phyloP scores from a whole-genome alignment of 495 filamentous ascomycete genomes.

The Neohortaea acidophila region DNA sequence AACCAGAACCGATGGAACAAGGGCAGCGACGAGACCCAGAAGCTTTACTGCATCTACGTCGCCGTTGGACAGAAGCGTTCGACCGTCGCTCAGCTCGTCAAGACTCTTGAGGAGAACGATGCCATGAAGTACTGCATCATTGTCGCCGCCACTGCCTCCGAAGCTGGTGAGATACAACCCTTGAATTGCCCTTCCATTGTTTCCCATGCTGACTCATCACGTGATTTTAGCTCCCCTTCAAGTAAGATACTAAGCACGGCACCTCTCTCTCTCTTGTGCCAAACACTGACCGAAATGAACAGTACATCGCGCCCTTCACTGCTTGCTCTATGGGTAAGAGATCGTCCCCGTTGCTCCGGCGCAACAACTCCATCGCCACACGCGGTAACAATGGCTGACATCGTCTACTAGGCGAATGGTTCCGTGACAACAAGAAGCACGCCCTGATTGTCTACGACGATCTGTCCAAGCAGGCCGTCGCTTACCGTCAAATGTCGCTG shows the following conservation, averaged over 20 bases:
- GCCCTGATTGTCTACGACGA: slow-evolving; percentile 90
- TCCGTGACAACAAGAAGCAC: slow-evolving; percentile 86
- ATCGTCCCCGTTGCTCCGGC: no score
- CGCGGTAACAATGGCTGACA: no score
- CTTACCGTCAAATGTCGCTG: slow-evolving; percentile 99
- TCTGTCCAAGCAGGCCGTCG: slow-evolving; percentile 93
- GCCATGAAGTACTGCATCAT: slow-evolving; percentile 97
- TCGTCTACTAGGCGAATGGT: slow-evolving; percentile 61
- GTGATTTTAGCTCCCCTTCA: neutral
- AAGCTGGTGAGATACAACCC: slow-evolving; percentile 51
- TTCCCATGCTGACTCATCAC: neutral
- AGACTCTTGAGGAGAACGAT: slow-evolving; percentile 99
- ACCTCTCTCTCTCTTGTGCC: neutral
- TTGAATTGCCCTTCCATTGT: neutral
- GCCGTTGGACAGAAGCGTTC: slow-evolving; percentile 99
- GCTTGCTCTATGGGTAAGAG: slow-evolving; percentile 54
- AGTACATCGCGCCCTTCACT: slow-evolving; percentile 88
- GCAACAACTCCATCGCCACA: no score
- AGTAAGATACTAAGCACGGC: no score
- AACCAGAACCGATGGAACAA: slow-evolving; percentile 99
- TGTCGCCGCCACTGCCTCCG: slow-evolving; percentile 92
- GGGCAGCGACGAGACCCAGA: slow-evolving; percentile 75
- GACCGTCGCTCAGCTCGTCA: slow-evolving; percentile 95
- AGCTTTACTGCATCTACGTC: slow-evolving; percentile 99
- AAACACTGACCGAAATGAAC: neutral